Conservation (phyloP, 306 rosid genomes). For the Spatholobus suberectus region DNA sequence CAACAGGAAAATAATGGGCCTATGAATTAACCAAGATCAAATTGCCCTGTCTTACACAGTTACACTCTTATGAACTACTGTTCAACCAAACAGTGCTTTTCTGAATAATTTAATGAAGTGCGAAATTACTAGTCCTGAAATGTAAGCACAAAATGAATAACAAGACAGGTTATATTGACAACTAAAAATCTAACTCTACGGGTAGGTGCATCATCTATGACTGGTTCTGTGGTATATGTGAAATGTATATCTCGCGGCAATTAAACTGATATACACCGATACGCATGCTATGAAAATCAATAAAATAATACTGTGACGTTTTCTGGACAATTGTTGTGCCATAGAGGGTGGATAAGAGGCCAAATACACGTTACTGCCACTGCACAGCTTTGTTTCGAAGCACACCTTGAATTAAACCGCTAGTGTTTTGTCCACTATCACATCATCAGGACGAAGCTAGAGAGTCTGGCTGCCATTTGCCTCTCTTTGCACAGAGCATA, state of each 20-base stretch:
- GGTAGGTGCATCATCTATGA: conserved; percentile 22
- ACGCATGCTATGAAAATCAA: not conserved
- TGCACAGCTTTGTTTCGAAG: conserved; percentile 32
- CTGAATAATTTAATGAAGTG: conserved; percentile 3
- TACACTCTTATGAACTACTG: not conserved
- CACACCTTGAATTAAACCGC: conserved; percentile 30
- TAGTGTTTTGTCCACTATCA: too few relatives aligned
- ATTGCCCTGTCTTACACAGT: not conserved
- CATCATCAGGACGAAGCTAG: conserved; percentile 58
- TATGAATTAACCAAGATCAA: not conserved
- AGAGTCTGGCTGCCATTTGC: conserved; percentile 72
- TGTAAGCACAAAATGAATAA: conserved; percentile 1
- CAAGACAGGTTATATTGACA: conserved; percentile 27
- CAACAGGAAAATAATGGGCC: too few relatives aligned
- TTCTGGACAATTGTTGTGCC: conserved; percentile 14
- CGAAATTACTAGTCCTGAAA: not conserved
- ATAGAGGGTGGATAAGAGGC: too few relatives aligned
- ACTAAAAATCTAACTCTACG: conserved; percentile 32
- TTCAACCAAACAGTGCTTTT: not conserved
- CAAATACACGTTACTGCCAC: conserved; percentile 19
- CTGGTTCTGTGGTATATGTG: not conserved
- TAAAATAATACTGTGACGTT: conserved; percentile 6
- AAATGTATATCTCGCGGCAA: not conserved
- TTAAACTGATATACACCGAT: not conserved
- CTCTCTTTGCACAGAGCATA: conserved; percentile 81